Conservation (phyloP, 163 green algal species). For the Scenedesmus sp. region DNA sequence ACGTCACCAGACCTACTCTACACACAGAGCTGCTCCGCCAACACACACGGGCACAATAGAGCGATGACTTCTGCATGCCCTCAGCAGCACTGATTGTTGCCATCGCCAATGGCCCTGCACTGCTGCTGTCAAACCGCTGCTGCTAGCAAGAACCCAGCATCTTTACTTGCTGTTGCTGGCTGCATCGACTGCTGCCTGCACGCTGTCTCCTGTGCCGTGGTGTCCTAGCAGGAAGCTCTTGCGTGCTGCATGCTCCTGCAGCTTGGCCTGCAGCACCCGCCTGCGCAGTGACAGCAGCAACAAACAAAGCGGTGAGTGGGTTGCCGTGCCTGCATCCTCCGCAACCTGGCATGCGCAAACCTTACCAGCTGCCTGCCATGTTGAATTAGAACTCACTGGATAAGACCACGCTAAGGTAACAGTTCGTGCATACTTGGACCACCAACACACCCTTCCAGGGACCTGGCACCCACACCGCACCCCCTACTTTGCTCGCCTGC, state of each 20-base stretch:
- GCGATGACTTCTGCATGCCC: background rate
- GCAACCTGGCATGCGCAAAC: background rate
- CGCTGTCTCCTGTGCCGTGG: slow-evolving; percentile 61
- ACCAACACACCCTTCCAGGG: background rate
- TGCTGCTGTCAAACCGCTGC: slow-evolving; percentile 15
- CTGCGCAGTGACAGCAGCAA: slow-evolving; percentile 52
- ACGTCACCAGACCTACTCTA: background rate
- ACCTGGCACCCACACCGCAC: background rate
- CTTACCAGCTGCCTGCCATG: too few relatives aligned
- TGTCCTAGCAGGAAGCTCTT: slow-evolving; percentile 74
- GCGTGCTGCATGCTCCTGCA: slow-evolving; percentile 84
- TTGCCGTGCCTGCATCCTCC: background rate
- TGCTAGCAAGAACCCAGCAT: background rate
- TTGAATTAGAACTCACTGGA: too few relatives aligned
- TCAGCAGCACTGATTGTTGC: background rate
- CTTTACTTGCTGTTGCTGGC: slow-evolving; percentile 5
- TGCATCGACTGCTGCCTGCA: background rate
- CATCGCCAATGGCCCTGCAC: background rate
- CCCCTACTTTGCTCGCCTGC: too few relatives aligned
- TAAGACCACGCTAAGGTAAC: too few relatives aligned
- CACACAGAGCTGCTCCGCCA: background rate
- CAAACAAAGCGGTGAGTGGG: slow-evolving; percentile 19
- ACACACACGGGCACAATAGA: background rate
- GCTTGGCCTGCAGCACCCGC: slow-evolving; percentile 64
- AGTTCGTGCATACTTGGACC: background rate